phyloP scores from a whole-genome alignment of 2,329 filamentous ascomycete species.

The Aspergillus pseudotamarii region DNA sequence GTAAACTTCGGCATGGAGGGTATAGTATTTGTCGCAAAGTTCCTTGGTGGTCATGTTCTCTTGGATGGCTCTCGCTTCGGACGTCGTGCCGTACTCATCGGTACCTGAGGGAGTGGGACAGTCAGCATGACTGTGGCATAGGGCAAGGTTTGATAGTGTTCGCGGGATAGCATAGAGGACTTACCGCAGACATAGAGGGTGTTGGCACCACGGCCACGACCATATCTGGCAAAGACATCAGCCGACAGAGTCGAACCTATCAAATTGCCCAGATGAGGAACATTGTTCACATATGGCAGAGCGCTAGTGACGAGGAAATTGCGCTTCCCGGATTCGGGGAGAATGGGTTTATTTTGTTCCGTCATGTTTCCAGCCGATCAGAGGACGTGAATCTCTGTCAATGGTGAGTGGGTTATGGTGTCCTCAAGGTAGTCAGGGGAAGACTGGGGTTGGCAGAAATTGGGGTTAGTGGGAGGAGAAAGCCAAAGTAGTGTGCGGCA shows the following conservation, averaged over 20 bases:
- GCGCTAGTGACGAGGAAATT: constrained; percentile 92
- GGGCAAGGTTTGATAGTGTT: not conserved
- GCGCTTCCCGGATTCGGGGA: constrained; percentile 72
- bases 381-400: constrained; percentile 9
- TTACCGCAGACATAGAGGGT: constrained; percentile 84
- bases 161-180: not conserved
- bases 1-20: constrained; percentile 86
- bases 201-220: constrained; percentile 69
- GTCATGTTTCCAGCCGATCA: constrained; percentile 32
- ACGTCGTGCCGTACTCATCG: constrained; percentile 95
- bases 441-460: not conserved
- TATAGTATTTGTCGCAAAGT: constrained; percentile 91
- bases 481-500: not conserved
- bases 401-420: not conserved
- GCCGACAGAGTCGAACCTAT: constrained; percentile 85
- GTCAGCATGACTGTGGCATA: not conserved
- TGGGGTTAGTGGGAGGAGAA: not conserved
- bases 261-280: constrained; percentile 85
- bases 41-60: constrained; percentile 79
- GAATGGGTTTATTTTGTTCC: constrained; percentile 40
- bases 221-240: constrained; percentile 71
- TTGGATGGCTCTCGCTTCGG: constrained; percentile 92
- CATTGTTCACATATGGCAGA: constrained; percentile 80
- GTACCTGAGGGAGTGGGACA: constrained; percentile 31
- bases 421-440: not conserved